A percentile compares a stretch with the other conserved stretches of the same genome.
Conservation (phyloP, 495 filamentous ascomycete genomes). For the Penicillium riverlandense region DNA sequence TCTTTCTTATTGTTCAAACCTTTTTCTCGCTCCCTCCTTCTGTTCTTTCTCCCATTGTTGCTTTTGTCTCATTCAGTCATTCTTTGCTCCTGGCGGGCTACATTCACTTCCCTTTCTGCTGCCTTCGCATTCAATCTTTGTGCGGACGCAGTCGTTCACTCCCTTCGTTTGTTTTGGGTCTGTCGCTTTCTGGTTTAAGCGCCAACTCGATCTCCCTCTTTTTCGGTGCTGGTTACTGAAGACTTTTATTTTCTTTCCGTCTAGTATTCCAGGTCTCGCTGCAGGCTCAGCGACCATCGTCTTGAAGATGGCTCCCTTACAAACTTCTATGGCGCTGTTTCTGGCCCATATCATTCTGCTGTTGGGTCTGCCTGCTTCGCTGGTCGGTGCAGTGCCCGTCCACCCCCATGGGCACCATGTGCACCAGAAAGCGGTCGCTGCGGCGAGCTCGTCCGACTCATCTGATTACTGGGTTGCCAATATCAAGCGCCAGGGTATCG, state of each 20-base stretch:
- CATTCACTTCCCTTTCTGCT: neutral
- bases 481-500: slow-evolving; percentile 63
- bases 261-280: slow-evolving; percentile 14
- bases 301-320: slow-evolving; percentile 21
- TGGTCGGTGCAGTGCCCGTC: slow-evolving; percentile 37
- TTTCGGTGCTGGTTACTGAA: slow-evolving; percentile 33
- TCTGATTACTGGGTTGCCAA: slow-evolving; percentile 66
- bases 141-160: slow-evolving; percentile 1
- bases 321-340: slow-evolving; percentile 23
- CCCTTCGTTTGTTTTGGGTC: slow-evolving; percentile 1
- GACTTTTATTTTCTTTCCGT: slow-evolving; percentile 1
- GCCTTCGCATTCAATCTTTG: slow-evolving; percentile 10
- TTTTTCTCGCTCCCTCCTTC: neutral
- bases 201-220: neutral
- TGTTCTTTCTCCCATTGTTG: neutral
- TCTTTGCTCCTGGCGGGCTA: neutral
- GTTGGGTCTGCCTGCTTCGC: slow-evolving; percentile 26
- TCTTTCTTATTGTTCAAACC: neutral
- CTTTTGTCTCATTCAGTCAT: neutral
- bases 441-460: slow-evolving; percentile 7
- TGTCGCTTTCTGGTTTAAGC: too few relatives aligned
- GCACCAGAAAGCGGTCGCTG: slow-evolving; percentile 7
- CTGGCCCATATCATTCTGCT: slow-evolving; percentile 32
- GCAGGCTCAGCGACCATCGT: slow-evolving; percentile 28
- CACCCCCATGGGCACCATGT: slow-evolving; percentile 7